These are phyloP conservation scores for Antarctomyces pellizariae DNA, from an alignment of 495 filamentous ascomycete species.

Conservation along the genomic window DNA sequence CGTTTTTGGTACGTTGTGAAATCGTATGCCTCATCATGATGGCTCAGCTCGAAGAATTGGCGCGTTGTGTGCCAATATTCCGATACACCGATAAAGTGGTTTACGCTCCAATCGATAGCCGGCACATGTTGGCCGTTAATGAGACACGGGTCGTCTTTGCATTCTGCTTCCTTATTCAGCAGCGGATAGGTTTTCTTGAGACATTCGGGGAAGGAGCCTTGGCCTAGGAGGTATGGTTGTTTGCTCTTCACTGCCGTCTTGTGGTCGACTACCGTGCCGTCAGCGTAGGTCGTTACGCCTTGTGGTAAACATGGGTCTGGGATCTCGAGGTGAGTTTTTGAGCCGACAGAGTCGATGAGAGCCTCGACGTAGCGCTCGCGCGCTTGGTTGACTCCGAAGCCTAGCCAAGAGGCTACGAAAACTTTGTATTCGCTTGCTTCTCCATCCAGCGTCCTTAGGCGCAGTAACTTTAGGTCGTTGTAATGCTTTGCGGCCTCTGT, in stretches of 20 bases:
- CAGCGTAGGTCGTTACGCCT: constrained; percentile 43
- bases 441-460: constrained; percentile 64
- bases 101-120: constrained; percentile 91
- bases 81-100: constrained; percentile 93
- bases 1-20: constrained; percentile 73
- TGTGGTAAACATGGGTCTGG: constrained; percentile 82
- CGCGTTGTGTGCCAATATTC: constrained; percentile 99
- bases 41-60: constrained; percentile 64
- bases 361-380: constrained; percentile 55
- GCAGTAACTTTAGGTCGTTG: constrained; percentile 66
- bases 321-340: constrained; percentile 33
- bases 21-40: constrained; percentile 72
- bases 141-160: constrained; percentile 63
- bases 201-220: constrained; percentile 71
- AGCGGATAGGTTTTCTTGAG: constrained; percentile 60
- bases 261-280: constrained; percentile 25
- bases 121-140: constrained; percentile 77
- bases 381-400: constrained; percentile 86
- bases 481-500: constrained; percentile 82
- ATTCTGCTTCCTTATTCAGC: constrained; percentile 73
- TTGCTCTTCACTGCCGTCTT: constrained; percentile 11
- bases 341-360: constrained; percentile 33
- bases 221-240: constrained; percentile 41
- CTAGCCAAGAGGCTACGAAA: constrained; percentile 91
- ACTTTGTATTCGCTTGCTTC: constrained; percentile 54